Evolutionary conservation across 805 yeast species (phyloP), one percentile per base, ranked within the genome.

Genomic region (Saccharomyces jurei): DNA sequence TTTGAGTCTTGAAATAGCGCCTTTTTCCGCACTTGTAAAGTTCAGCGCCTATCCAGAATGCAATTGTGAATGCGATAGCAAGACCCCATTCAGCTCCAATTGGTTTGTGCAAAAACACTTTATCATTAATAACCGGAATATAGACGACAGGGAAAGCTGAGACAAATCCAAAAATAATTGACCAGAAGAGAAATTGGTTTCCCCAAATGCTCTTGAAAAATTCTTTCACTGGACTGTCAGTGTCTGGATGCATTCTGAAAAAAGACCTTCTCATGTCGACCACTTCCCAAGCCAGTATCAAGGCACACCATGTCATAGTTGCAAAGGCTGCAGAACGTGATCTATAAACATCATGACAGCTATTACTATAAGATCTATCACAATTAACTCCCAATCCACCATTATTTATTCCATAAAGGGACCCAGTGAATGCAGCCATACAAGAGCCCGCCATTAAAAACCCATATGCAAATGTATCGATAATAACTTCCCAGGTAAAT

Each of bases 291-390:
- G 95, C 94, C 49, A 87, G 74, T 29, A 88, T 67, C 56, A 89
- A 76, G 3, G 92, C 86, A 72, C 91, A 80, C 95, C 96, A 89
- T 0, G 96, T 89, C 84, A 88, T 84, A 1, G 84, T 81, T 0
- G 86, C 86, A 74, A 89, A 89, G 0, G 90, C 80, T 2, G 86
- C 81, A 2, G 95, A 81, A 67, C 96, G 80, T 3, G 90, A 87
- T 61, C 80, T 77, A 71, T 83, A 88, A 11, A 89, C 96, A 57
- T 76, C 70, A 49, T 72, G 63, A 71, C 96, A 89, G 0, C 71
- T 56, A 1, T 64, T 72, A 46, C 72, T 71, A 52, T 73, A 74
- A 29, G 66, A 68, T 29, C 76, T 71, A 69, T 88, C 88, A 72
- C 96, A 88, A 56, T 76, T 71, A 21, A 54, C 49, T 14, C 94